Conservation (phyloP, 2,329 filamentous ascomycete species). For the Lachnum nothofagi region DNA sequence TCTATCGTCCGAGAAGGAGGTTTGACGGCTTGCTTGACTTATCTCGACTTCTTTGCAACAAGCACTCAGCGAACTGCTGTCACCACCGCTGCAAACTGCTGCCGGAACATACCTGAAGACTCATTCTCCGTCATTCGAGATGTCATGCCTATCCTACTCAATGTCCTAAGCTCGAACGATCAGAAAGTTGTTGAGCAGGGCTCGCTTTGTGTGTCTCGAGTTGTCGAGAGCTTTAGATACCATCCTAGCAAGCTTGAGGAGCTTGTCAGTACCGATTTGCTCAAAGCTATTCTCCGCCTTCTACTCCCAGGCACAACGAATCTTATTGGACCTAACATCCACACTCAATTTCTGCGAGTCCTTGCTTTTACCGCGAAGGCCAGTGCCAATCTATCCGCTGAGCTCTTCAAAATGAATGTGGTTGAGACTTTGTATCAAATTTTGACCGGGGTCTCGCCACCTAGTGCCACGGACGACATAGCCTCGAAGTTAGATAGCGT, state of each 20-base stretch:
- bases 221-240: conserved; percentile 95
- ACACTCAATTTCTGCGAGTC: conserved; percentile 92
- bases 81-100: conserved; percentile 96
- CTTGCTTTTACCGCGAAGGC: conserved; percentile 84
- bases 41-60: conserved; percentile 95
- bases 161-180: conserved; percentile 85
- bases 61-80: conserved; percentile 95
- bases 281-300: conserved; percentile 78
- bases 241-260: conserved; percentile 85
- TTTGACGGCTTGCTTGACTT: conserved; percentile 89
- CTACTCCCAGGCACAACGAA: conserved; percentile 93
- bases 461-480: conserved; percentile 69
- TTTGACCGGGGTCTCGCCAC: conserved; percentile 88
- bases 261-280: conserved; percentile 79
- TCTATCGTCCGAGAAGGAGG: conserved; percentile 95
- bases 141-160: conserved; percentile 92
- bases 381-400: conserved; percentile 79
- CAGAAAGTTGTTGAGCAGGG: conserved; percentile 96
- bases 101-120: conserved; percentile 90
- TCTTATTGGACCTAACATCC: conserved; percentile 85
- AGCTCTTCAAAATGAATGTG: conserved; percentile 91
- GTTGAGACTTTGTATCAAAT: conserved; percentile 98
- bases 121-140: conserved; percentile 87
- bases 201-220: conserved; percentile 88
- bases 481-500: conserved; percentile 90